A percentile compares a stretch with the other conserved stretches of the same genome.
phyloP scores from a whole-genome alignment of 2,329 filamentous ascomycete species.

The Seiridium unicorne region DNA sequence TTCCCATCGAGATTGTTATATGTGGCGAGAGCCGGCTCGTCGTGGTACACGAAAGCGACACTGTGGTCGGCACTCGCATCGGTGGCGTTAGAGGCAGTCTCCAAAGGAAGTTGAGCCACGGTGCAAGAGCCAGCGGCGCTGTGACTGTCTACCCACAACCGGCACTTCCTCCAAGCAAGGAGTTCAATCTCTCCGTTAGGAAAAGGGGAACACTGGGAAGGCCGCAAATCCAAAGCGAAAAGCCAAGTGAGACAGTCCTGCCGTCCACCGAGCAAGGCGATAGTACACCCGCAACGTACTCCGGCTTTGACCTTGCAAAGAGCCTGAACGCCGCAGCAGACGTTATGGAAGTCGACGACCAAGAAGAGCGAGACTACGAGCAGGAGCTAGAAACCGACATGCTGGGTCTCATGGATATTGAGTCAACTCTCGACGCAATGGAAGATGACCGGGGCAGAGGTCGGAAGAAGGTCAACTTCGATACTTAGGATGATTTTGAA shows the following conservation, averaged over 20 bases:
- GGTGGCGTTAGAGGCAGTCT: conserved; percentile 33
- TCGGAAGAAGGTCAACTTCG: conserved; percentile 52
- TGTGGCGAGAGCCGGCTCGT: conserved; percentile 56
- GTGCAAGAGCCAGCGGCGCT: conserved; percentile 40
- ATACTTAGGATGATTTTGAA: conserved; percentile 30
- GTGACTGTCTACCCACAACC: conserved; percentile 55
- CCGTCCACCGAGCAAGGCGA: conserved; percentile 23
- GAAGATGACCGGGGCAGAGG: conserved; percentile 46
- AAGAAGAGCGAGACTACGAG: conserved; percentile 50
- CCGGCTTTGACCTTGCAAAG: conserved; percentile 49
- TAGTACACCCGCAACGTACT: conserved; percentile 24
- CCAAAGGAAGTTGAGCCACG: conserved; percentile 29
- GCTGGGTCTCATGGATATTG: conserved; percentile 66
- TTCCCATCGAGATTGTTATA: conserved; percentile 53
- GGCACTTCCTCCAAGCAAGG: conserved; percentile 36
- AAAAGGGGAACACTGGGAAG: conserved; percentile 24
- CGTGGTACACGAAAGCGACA: conserved; percentile 52
- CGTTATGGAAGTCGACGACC: conserved; percentile 39
- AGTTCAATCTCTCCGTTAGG: conserved; percentile 45
- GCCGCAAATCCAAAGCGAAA: conserved; percentile 10
- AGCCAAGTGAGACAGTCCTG: conserved; percentile 21
- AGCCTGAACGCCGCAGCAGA: conserved; percentile 54
- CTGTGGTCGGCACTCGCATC: conserved; percentile 41
- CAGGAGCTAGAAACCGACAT: conserved; percentile 61
- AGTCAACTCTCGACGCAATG: conserved; percentile 57